phyloP scores from a whole-genome alignment of 2,329 filamentous ascomycete species.

The Ceratocystis diversiconidia region DNA sequence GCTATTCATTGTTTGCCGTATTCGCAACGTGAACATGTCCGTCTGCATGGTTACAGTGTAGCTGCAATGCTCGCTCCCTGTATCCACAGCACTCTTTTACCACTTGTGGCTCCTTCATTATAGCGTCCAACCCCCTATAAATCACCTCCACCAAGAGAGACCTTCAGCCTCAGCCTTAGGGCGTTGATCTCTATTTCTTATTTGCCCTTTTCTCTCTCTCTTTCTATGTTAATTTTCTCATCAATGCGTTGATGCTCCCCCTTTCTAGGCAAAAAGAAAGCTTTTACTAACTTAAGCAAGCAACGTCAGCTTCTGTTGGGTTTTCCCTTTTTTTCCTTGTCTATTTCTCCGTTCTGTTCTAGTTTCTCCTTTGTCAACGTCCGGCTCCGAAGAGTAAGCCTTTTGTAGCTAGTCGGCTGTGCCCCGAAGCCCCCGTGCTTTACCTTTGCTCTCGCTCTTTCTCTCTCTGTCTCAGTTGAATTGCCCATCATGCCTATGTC shows the following conservation, averaged over 20 bases:
- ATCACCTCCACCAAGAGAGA: not conserved
- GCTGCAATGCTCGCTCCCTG: not conserved
- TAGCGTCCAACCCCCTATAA: not conserved
- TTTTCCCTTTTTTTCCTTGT: not conserved
- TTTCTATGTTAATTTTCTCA: not conserved
- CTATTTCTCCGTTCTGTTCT: not conserved
- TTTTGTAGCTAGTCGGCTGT: not conserved
- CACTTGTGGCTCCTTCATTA: not conserved
- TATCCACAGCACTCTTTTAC: not conserved
- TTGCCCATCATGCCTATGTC: constrained; percentile 48
- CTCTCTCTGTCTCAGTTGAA: not conserved
- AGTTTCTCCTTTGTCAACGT: not conserved
- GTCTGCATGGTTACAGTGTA: not conserved
- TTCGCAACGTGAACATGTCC: too few species aligned
- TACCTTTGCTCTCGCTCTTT: too few species aligned
- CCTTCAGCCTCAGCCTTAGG: not conserved
- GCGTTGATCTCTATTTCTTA: not conserved
- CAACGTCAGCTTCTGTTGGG: not conserved
- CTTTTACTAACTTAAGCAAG: too few species aligned
- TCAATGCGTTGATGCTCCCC: not conserved
- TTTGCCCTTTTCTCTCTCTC: not conserved
- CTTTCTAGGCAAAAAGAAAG: not conserved
- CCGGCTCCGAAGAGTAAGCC: too few species aligned
- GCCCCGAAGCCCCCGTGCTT: not conserved
- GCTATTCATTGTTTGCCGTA: too few species aligned